Evolutionary conservation across 2,329 filamentous ascomycete species (phyloP), one percentile per base, ranked within the genome.

Genomic region (Diaporthe vaccinii): DNA sequence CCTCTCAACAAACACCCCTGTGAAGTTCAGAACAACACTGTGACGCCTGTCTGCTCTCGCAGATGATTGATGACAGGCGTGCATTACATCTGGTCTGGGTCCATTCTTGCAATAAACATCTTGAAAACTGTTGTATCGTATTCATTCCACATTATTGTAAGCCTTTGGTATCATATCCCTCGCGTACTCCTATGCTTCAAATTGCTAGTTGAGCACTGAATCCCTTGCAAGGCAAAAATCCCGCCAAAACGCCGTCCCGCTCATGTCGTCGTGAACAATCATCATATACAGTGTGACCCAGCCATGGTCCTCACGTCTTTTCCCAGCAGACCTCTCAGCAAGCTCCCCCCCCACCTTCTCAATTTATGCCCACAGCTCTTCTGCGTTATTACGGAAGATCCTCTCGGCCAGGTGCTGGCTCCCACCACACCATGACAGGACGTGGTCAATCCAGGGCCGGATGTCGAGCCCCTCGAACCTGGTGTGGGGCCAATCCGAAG

Each of bases 391-490:
- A 59, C 86, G 85, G 77, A 92, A 91, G 0, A 93, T 79, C 67
- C 87, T 86, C 71, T 88, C 84, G 31, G 86, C 82, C 51, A 90
- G 80, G 10, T 81, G 77, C 7, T 84, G 82, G 72, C 88, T 84
- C 1, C 84, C 82, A 1, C 83, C 85, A 77, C 89, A 91, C 86
- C 89, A 89, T 20, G 87, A 83, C 73, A 92, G 80, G 67, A 90
- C 88, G 71, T 82, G 84, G 75, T 90, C 85, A 39, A 91, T 85
- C 80, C 89, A 92, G 0, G 87, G 87, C 62, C 80, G 83, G 31
- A 91, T 89, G 78, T 92, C 87, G 2, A 91, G 78, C 2, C 87
- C 87, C 31, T 91, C 88, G 75, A 89, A 92, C 17, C 91, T 84
- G 4, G 91, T 93, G 76, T 81, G 79, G 31, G 79, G 79, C 79